These are phyloP conservation scores for Gyrodon lividus DNA, from an alignment of 768 basidiomycete genomes.

Conservation along the genomic window DNA sequence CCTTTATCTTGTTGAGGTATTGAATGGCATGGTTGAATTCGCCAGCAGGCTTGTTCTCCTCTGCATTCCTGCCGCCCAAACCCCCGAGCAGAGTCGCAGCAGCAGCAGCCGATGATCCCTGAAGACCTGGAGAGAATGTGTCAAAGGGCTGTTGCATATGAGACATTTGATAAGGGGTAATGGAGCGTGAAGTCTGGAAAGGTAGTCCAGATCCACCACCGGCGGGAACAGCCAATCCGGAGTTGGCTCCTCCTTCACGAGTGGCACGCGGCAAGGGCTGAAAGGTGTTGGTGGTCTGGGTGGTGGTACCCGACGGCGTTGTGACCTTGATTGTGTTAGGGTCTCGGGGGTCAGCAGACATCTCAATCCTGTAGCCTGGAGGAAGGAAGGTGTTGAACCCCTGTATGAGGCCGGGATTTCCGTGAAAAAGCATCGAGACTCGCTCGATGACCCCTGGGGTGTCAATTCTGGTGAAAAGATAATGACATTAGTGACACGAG, in stretches of 20 bases:
- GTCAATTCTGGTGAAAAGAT: slow-evolving; percentile 67
- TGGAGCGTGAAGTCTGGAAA: slow-evolving; percentile 44
- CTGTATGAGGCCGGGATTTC: slow-evolving; percentile 86
- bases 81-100: slow-evolving; percentile 68
- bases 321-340: slow-evolving; percentile 78
- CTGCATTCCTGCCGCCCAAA: slow-evolving; percentile 47
- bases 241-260: slow-evolving; percentile 26
- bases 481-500: slow-evolving; percentile 9
- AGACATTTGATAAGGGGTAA: slow-evolving; percentile 48
- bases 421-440: slow-evolving; percentile 89
- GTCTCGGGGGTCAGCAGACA: slow-evolving; percentile 67
- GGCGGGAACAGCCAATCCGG: slow-evolving; percentile 21
- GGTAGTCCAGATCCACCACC: slow-evolving; percentile 35
- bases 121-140: slow-evolving; percentile 47
- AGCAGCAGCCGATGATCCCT: slow-evolving; percentile 49
- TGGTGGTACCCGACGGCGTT: slow-evolving; percentile 71
- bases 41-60: slow-evolving; percentile 52
- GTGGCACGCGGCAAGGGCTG: slow-evolving; percentile 31
- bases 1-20: slow-evolving; percentile 98
- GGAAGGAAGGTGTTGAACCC: slow-evolving; percentile 99
- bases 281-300: slow-evolving; percentile 53
- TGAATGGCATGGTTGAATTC: slow-evolving; percentile 95
- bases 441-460: slow-evolving; percentile 97
- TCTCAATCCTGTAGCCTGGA: slow-evolving; percentile 90
- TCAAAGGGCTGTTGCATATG: slow-evolving; percentile 33